Evolutionary conservation across 371 early-diverging fungal species (phyloP).

Genomic region (Gilbertella persicaria): DNA sequence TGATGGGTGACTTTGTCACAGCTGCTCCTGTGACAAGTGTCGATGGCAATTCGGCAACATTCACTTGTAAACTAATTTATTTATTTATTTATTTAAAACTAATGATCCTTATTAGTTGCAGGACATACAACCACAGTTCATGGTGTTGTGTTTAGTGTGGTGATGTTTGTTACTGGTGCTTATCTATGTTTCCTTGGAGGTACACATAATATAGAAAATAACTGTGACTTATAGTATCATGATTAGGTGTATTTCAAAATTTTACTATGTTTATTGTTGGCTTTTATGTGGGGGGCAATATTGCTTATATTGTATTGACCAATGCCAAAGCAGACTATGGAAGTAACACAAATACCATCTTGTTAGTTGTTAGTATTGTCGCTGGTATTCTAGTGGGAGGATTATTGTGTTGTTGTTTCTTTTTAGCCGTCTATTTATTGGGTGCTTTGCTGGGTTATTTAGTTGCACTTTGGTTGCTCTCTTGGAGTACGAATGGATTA

Average conservation of each 20-base stretch:
- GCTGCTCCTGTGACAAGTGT: constrained; percentile 22
- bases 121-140: constrained; percentile 48
- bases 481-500: constrained; percentile 51
- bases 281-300: constrained; percentile 52
- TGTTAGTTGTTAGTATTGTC: constrained; percentile 54
- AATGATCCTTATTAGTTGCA: constrained; percentile 22
- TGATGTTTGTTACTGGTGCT: constrained; percentile 52
- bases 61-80: constrained; percentile 17
- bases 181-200: constrained; percentile 51
- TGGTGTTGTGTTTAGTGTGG: constrained; percentile 53
- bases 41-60: constrained; percentile 10
- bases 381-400: constrained; percentile 56
- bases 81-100: neutral
- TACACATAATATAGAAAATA: constrained; percentile 15
- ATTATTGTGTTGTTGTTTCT: constrained; percentile 58
- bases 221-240: constrained; percentile 1
- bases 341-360: constrained; percentile 47
- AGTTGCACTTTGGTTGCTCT: constrained; percentile 58
- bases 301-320: constrained; percentile 55
- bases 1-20: constrained; percentile 23
- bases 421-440: constrained; percentile 58
- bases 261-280: constrained; percentile 66
- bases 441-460: constrained; percentile 62
- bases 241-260: constrained; percentile 55
- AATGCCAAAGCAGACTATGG: constrained; percentile 55